Evolutionary conservation across 2,329 filamentous ascomycete species (phyloP), one percentile per base, ranked within the genome.

Genomic region (Thielaviopsis populi): DNA sequence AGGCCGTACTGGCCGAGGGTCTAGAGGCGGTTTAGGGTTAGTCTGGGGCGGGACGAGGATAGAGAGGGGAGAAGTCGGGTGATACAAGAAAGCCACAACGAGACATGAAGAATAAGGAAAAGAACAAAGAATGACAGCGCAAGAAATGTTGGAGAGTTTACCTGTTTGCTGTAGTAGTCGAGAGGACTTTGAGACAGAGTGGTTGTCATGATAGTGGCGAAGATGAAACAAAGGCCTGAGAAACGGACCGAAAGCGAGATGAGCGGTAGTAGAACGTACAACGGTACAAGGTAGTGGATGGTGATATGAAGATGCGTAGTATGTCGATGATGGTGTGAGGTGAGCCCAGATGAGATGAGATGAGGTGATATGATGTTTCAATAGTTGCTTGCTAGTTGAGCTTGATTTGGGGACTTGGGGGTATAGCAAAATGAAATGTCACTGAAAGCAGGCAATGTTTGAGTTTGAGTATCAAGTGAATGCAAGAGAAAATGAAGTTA

Each of bases 111-210:
- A 5, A 50, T 13, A 54, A 0, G 50, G 22, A 27, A 46, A 46
- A 7, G 19, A 46, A 19, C 3, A n/a, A n/a, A 46, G 42, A 46
- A n/a, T 15, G 17, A 46, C 19, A 8, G 19, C 17, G 42, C 17
- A 2, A 46, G 10, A 19, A 46, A 8, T 19, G 42, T 15, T 6
- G 17, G 33, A 48, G 27, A 30, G 22, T 43, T 56, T 61, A 62
- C 63, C 59, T 65, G 63, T 40, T 65, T 65, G 53, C 48, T 62
- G 60, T 65, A 65, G 63, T 65, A 65, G 19, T 62, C 63, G 15
- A 65, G 50, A 43, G 50, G 60, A 41, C 61, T 65, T 54, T 65
- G 63, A 43, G 63, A 65, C 40, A 65, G 33, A 33, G 63, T 65
- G n/a, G 63, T 56, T 30, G 63, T 41, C 63, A 65, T 65, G 30